A percentile compares a stretch with the other conserved stretches of the same genome.
phyloP scores from a whole-genome alignment of 805 yeast genomes.

The Pichia manshurica region DNA sequence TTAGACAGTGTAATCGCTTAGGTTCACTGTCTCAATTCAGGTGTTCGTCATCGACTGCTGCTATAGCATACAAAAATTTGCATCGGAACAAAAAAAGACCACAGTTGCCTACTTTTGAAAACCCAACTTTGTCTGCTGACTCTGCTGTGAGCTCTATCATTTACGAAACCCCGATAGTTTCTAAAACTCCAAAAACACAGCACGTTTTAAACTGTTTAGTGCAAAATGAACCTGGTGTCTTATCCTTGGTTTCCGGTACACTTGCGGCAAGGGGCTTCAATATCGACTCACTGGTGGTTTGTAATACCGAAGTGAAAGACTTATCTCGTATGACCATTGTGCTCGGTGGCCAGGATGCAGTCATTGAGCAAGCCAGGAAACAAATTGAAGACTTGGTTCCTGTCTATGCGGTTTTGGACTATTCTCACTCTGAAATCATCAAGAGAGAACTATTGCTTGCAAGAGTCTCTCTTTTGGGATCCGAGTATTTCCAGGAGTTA shows the following conservation, averaged over 20 bases:
- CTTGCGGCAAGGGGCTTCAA: slow-evolving; percentile 98
- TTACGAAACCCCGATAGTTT: slow-evolving; percentile 78
- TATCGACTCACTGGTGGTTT: slow-evolving; percentile 94
- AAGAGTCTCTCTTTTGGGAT: slow-evolving; percentile 88
- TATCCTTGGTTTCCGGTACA: slow-evolving; percentile 88
- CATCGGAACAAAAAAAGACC: slow-evolving; percentile 86
- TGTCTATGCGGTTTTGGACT: slow-evolving; percentile 95
- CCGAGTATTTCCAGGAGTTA: slow-evolving; percentile 96
- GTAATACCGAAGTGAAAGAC: slow-evolving; percentile 93
- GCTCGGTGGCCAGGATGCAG: slow-evolving; percentile 89
- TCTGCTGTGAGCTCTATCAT: slow-evolving; percentile 94
- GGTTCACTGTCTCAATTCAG: slow-evolving; percentile 6
- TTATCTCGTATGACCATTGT: slow-evolving; percentile 96
- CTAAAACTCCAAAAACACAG: slow-evolving; percentile 59
- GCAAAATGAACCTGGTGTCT: slow-evolving; percentile 97
- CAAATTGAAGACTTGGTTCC: slow-evolving; percentile 98
- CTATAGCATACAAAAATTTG: slow-evolving; percentile 87
- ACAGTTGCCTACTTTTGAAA: slow-evolving; percentile 84
- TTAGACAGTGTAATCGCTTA: slow-evolving; percentile 7
- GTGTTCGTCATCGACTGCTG: slow-evolving; percentile 74
- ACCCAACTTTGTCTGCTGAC: slow-evolving; percentile 94
- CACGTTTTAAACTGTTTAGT: slow-evolving; percentile 96
- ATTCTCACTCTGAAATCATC: slow-evolving; percentile 83
- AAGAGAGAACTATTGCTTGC: slow-evolving; percentile 88
- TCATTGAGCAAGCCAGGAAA: slow-evolving; percentile 95